Evolutionary conservation across 2,329 filamentous ascomycete species (phyloP).

Genomic region (Monilinia fructicola): DNA sequence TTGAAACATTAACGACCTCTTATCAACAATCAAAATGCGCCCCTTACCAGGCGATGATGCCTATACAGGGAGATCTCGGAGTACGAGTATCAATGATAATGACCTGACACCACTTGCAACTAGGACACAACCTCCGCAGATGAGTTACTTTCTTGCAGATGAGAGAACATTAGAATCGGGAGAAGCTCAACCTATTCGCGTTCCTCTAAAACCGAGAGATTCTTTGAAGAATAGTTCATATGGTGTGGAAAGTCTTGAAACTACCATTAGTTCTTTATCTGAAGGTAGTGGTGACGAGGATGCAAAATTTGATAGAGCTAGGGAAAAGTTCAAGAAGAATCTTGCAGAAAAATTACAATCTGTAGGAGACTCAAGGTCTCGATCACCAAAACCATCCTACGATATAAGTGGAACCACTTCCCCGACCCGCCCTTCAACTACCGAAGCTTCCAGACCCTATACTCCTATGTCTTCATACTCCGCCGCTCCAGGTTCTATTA

Average conservation of each 20-base stretch:
- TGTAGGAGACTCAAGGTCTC: conserved; percentile 36
- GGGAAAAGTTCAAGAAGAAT: conserved; percentile 38
- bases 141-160: conserved; percentile 54
- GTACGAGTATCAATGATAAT: conserved; percentile 43
- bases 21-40: conserved; percentile 43
- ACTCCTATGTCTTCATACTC: conserved; percentile 48
- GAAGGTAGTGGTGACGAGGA: conserved; percentile 37
- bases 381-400: conserved; percentile 39
- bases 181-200: conserved; percentile 39
- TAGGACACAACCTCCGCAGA: conserved; percentile 44
- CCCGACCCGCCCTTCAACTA: conserved; percentile 39
- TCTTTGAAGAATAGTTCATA: conserved; percentile 41
- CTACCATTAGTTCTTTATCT: conserved; percentile 38
- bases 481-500: conserved; percentile 44
- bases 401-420: conserved; percentile 41
- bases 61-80: conserved; percentile 43
- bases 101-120: conserved; percentile 42
- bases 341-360: conserved; percentile 28
- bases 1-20: neutral
- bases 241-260: conserved; percentile 41
- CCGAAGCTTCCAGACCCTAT: conserved; percentile 46
- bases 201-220: conserved; percentile 40
- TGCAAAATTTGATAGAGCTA: conserved; percentile 31
- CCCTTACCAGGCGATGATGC: conserved; percentile 49
- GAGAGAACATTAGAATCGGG: conserved; percentile 50